Conservation (phyloP, 768 basidiomycete species). For the Podaxis pistillaris region DNA sequence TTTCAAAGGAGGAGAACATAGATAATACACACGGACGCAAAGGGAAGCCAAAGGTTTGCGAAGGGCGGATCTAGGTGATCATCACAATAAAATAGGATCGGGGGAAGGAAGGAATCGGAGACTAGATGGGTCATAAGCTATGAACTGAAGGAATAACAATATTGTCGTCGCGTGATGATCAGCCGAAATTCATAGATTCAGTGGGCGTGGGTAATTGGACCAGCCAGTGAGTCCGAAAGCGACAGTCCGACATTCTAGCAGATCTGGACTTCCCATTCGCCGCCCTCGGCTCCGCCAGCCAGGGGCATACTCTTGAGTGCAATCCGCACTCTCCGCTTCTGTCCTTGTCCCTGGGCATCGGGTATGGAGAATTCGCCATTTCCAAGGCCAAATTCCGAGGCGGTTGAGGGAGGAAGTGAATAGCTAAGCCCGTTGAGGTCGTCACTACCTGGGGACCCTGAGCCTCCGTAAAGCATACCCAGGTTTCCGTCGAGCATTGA, state of each 20-base stretch:
- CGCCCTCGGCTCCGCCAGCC: slow-evolving; percentile 56
- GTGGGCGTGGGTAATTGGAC: slow-evolving; percentile 12
- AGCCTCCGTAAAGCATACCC: slow-evolving; percentile 32
- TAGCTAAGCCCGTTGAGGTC: slow-evolving; percentile 6
- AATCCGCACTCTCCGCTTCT: slow-evolving; percentile 60
- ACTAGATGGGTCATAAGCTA: slow-evolving; percentile 10
- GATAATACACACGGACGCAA: slow-evolving; percentile 6
- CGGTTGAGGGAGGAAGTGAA: slow-evolving; percentile 7
- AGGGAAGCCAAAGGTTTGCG: slow-evolving; percentile 7
- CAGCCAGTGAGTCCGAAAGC: not conserved
- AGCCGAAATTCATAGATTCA: slow-evolving; percentile 3
- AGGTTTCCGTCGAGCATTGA: slow-evolving; percentile 34
- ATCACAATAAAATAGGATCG: slow-evolving; percentile 1
- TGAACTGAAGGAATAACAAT: slow-evolving; percentile 12
- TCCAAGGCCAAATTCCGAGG: slow-evolving; percentile 32
- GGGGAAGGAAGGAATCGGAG: slow-evolving; percentile 9
- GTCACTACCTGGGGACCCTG: slow-evolving; percentile 8
- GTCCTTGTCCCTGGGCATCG: slow-evolving; percentile 20
- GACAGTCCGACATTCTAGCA: slow-evolving; percentile 37
- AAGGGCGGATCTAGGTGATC: slow-evolving; percentile 1
- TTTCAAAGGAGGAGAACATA: slow-evolving; percentile 7
- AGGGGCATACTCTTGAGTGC: slow-evolving; percentile 65
- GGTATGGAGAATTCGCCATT: slow-evolving; percentile 34
- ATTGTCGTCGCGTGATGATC: slow-evolving; percentile 1
- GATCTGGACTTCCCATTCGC: slow-evolving; percentile 78